Base-by-base conservation (phyloP, 225 moss, liverwort and hornwort genomes). In the Thuidium tamariscinum region DNA sequence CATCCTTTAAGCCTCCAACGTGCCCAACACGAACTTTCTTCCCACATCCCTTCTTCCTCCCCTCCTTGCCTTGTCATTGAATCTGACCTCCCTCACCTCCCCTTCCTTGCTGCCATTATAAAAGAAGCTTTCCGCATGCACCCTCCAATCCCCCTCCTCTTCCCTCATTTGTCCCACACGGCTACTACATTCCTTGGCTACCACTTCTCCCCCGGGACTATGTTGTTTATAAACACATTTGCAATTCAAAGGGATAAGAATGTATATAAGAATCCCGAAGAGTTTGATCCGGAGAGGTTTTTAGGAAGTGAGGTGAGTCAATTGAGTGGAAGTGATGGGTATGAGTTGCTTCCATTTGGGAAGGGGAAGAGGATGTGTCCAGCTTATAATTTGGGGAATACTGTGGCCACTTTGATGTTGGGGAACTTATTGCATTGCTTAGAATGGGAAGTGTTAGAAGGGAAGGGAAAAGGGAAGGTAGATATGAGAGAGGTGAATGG, bases 41-140 rank as follows among this genome's bases (percentile, higher is more conserved):
- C 36, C 36, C 16, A 76, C 36, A 54, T 76, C 25, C 36, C 75
- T 1, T 75, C 52, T 7, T 41, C 32, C 2, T 41, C 32, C 3
- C 22, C 16, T 2, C 2, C 75, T 2, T 82, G 90, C 59, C 86
- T 92, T 3, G 83, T 91, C 18, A 49, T 79, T 25, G 94, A 95
- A 51, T 62, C 90, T 11, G 93, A 93, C 80, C 79, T 94, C 55
- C 70, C 80, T 17, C 71, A 90, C 27, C 89, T 95, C 4, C 82
- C 83, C 3, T 95, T 90, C 42, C 66, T 95, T 1, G 75, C 83
- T 21, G 91, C 92, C 34, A 51, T 93, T 27, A 67, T 94, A 4
- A 94, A 94, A 42, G 94, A 95, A 19, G 60, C 85, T 30, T 92
- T 93, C 52, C 91, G 91, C 7, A 65, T 94, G 69, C 94, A 89